phyloP scores from a whole-genome alignment of 2,329 filamentous ascomycete species.

The Albophoma yamanashiensis region DNA sequence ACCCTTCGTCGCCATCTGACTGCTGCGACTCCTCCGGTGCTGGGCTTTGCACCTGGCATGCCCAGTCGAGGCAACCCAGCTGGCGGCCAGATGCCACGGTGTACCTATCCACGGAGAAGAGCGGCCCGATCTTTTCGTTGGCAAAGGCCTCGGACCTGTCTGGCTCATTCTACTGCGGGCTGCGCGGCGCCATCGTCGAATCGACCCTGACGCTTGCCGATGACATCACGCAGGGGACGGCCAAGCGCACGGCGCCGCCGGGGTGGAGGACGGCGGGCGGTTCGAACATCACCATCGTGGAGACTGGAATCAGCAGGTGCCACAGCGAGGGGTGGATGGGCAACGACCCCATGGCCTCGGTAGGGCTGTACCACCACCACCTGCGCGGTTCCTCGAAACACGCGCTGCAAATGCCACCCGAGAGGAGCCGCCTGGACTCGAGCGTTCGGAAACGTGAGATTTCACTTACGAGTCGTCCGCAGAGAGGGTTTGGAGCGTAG shows the following conservation, averaged over 20 bases:
- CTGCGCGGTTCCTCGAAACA: background rate
- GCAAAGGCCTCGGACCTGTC: constrained; percentile 35
- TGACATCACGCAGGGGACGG: constrained; percentile 5
- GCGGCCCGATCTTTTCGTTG: constrained; percentile 32
- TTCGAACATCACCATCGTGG: constrained; percentile 12
- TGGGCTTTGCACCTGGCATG: constrained; percentile 35
- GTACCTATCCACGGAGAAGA: constrained; percentile 25
- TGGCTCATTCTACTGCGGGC: constrained; percentile 37
- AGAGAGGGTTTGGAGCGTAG: background rate
- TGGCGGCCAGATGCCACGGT: constrained; percentile 39
- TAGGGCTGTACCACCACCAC: background rate
- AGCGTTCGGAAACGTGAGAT: constrained; percentile 5
- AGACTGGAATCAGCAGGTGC: constrained; percentile 19
- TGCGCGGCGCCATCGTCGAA: constrained; percentile 36
- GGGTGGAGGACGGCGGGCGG: constrained; percentile 13
- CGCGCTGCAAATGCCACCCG: background rate
- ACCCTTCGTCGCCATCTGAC: constrained; percentile 15
- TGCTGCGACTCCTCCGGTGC: constrained; percentile 24
- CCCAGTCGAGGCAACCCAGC: constrained; percentile 26
- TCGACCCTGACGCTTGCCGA: constrained; percentile 19
- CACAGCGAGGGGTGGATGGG: constrained; percentile 5
- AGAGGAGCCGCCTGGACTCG: constrained; percentile 4
- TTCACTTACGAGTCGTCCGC: background rate
- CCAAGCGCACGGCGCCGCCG: constrained; percentile 7
- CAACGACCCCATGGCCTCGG: background rate